Conservation (phyloP, 805 yeast genomes). For the Candida suzukii region DNA sequence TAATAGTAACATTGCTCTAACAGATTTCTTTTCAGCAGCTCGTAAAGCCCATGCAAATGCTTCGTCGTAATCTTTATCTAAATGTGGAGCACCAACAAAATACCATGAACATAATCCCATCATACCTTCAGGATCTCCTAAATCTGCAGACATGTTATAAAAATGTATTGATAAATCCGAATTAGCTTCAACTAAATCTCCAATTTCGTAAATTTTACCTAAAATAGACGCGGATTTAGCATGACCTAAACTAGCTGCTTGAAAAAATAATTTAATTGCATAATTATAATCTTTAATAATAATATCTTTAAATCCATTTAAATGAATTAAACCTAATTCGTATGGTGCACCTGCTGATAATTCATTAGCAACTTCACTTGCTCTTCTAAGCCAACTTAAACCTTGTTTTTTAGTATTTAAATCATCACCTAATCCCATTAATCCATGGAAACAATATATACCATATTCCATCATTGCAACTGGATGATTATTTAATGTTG, state of each 20-base stretch:
- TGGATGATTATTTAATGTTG: conserved; percentile 88
- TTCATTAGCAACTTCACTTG: conserved; percentile 77
- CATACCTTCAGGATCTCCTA: conserved; percentile 87
- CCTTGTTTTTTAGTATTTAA: conserved; percentile 75
- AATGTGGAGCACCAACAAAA: conserved; percentile 83
- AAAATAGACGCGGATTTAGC: conserved; percentile 70
- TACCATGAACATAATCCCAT: conserved; percentile 96
- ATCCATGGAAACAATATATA: conserved; percentile 71
- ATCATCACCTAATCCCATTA: conserved; percentile 73
- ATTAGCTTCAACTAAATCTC: conserved; percentile 69
- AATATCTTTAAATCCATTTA: conserved; percentile 79
- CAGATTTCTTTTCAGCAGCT: conserved; percentile 68
- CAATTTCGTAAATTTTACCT: conserved; percentile 82
- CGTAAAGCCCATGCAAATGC: conserved; percentile 92
- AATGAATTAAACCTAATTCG: conserved; percentile 81
- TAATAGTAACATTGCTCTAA: conserved; percentile 80
- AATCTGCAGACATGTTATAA: conserved; percentile 83
- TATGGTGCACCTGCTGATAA: conserved; percentile 89
- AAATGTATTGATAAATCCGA: conserved; percentile 83
- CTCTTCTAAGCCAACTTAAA: conserved; percentile 87
- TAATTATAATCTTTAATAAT: conserved; percentile 77
- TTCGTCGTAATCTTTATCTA: conserved; percentile 72
- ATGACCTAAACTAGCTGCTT: conserved; percentile 85
- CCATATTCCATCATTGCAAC: conserved; percentile 97
- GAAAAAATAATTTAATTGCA: conserved; percentile 79